phyloP scores from a whole-genome alignment of 345 rosid species.

The Aurinia saxatilis region DNA sequence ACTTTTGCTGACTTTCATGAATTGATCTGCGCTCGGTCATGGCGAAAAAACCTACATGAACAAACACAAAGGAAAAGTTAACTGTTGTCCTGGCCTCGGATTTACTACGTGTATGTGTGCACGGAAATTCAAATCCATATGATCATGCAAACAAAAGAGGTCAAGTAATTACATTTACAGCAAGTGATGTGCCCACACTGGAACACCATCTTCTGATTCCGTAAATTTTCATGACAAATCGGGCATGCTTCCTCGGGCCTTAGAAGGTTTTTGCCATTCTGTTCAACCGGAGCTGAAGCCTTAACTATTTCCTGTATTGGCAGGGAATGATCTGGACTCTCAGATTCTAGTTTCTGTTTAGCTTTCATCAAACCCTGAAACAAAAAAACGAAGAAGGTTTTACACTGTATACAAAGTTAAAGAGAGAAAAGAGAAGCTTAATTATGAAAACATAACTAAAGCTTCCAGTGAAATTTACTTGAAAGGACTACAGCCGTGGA shows the following conservation, averaged over 20 bases:
- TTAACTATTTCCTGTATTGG: constrained; percentile 22
- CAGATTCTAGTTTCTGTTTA: constrained; percentile 41
- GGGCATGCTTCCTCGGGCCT: constrained; percentile 80
- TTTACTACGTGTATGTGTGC: too few species aligned
- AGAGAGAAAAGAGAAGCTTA: neutral
- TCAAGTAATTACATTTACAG: constrained; percentile 68
- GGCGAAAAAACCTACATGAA: constrained; percentile 59
- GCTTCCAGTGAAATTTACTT: neutral
- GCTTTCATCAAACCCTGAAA: constrained; percentile 73
- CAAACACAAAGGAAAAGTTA: constrained; percentile 10
- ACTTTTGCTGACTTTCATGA: constrained; percentile 44
- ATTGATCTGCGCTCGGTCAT: constrained; percentile 57
- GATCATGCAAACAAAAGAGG: too few species aligned
- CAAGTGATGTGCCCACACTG: constrained; percentile 89
- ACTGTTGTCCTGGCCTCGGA: too few species aligned
- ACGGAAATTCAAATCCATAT: too few species aligned
- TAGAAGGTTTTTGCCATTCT: constrained; percentile 28
- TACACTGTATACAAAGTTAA: neutral
- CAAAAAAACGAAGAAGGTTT: neutral
- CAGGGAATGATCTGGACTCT: constrained; percentile 35
- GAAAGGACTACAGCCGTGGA: too few species aligned
- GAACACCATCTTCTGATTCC: constrained; percentile 88
- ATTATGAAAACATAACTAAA: neutral
- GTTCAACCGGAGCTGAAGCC: constrained; percentile 30
- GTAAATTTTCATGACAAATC: constrained; percentile 73